phyloP scores from a whole-genome alignment of 2,329 filamentous ascomycete genomes.

The Furcasterigmium sp. region DNA sequence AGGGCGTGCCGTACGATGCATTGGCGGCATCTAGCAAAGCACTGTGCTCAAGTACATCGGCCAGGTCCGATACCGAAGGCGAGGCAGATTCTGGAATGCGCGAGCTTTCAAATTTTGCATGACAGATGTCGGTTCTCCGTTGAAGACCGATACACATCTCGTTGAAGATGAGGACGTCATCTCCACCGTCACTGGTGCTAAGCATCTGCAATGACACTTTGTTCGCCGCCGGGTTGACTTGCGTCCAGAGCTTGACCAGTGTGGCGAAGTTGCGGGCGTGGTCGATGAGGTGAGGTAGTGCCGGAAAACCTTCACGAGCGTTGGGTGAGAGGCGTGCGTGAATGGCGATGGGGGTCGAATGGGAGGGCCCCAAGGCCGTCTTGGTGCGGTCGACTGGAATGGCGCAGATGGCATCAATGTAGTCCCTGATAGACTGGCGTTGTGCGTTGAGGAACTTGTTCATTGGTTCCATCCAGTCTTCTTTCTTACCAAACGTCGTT shows the following conservation, averaged over 20 bases:
- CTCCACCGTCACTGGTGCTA: slow-evolving; percentile 21
- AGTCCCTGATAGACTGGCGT: slow-evolving; percentile 76
- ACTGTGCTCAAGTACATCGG: slow-evolving; percentile 43
- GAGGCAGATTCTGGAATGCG: slow-evolving; percentile 30
- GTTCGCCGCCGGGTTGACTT: slow-evolving; percentile 35
- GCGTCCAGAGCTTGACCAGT: slow-evolving; percentile 75
- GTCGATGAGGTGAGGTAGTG: slow-evolving; percentile 88
- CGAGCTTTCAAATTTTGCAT: slow-evolving; percentile 40
- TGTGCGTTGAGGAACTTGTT: slow-evolving; percentile 77
- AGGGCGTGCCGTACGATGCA: slow-evolving; percentile 26
- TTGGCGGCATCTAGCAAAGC: slow-evolving; percentile 30
- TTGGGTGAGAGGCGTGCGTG: slow-evolving; percentile 73
- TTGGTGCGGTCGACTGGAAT: slow-evolving; percentile 68
- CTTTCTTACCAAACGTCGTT: slow-evolving; percentile 87
- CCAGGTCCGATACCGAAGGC: slow-evolving; percentile 29
- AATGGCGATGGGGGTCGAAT: slow-evolving; percentile 89
- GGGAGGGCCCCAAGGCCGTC: slow-evolving; percentile 57
- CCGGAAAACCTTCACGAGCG: slow-evolving; percentile 87
- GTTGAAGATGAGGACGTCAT: slow-evolving; percentile 50
- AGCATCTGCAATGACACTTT: slow-evolving; percentile 4
- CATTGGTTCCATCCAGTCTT: slow-evolving; percentile 99
- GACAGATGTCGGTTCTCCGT: slow-evolving; percentile 44
- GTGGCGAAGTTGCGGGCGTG: slow-evolving; percentile 79
- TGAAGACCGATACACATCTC: slow-evolving; percentile 45
- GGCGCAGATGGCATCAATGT: slow-evolving; percentile 80